Conservation (phyloP, 768 basidiomycete species). For the Tylopilus intermedius region DNA sequence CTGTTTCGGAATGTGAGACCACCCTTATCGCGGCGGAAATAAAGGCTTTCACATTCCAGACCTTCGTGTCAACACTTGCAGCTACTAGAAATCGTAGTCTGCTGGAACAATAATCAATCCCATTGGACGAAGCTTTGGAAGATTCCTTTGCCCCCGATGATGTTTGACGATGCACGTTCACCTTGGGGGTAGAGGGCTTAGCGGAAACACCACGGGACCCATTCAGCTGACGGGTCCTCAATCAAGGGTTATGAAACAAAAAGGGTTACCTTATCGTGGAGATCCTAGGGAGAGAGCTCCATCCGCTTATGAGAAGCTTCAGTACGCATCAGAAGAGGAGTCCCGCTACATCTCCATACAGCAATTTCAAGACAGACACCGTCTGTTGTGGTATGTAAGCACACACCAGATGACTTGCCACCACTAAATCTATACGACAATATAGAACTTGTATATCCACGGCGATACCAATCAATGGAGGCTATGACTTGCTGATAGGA, state of each 20-base stretch:
- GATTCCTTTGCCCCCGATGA: not conserved
- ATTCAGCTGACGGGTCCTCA: not conserved
- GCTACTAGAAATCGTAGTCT: not conserved
- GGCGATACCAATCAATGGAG: conserved; percentile 10
- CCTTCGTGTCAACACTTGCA: not conserved
- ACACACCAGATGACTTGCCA: not conserved
- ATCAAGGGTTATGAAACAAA: conserved; percentile 9
- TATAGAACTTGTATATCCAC: not conserved
- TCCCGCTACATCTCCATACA: conserved; percentile 1
- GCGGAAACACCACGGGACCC: not conserved
- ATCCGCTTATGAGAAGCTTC: not conserved
- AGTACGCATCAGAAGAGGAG: conserved; percentile 3
- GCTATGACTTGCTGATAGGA: conserved; percentile 15
- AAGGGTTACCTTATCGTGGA: conserved; percentile 6
- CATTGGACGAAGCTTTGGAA: not conserved
- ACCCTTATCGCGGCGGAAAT: conserved; percentile 16
- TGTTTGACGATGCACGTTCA: not conserved
- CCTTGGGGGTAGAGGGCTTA: conserved; percentile 9
- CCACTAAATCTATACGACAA: conserved; percentile 3
- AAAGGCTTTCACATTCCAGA: not conserved
- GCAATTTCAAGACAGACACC: conserved; percentile 3
- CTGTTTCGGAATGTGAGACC: not conserved
- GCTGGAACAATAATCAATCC: conserved; percentile 2
- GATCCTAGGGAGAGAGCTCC: conserved; percentile 3
- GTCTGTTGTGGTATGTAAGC: not conserved